These are phyloP conservation scores for Lachnellula willkommii DNA, from an alignment of 2,329 filamentous ascomycete species.

Conservation along the genomic window DNA sequence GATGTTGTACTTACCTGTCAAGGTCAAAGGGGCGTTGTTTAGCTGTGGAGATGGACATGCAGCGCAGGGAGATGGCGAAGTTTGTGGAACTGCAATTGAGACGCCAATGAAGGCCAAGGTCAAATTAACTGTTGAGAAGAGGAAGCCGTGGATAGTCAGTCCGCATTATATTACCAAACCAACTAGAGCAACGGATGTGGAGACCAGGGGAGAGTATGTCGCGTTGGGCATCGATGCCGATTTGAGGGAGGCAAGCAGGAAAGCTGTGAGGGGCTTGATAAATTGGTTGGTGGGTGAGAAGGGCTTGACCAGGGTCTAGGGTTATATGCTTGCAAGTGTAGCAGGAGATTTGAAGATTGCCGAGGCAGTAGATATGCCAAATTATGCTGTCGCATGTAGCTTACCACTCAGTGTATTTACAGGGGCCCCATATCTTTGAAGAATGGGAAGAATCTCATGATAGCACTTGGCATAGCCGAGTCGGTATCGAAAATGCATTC, in stretches of 20 bases:
- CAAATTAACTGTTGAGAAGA: constrained; percentile 44
- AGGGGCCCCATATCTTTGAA: constrained; percentile 15
- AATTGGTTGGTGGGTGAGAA: constrained; percentile 44
- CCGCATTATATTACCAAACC: constrained; percentile 43
- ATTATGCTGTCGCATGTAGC: constrained; percentile 46
- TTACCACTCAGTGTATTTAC: constrained; percentile 45
- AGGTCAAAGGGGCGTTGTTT: constrained; percentile 45
- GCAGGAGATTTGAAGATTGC: constrained; percentile 46
- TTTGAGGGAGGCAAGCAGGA: constrained; percentile 43
- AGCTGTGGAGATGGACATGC: constrained; percentile 51
- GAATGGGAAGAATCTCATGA: too few relatives aligned
- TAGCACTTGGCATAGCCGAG: too few relatives aligned
- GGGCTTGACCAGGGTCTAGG: constrained; percentile 41
- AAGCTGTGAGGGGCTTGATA: constrained; percentile 44
- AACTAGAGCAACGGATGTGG: constrained; percentile 23
- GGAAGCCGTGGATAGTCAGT: constrained; percentile 40
- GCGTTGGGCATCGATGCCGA: constrained; percentile 44
- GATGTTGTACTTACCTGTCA: constrained; percentile 44
- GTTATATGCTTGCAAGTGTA: constrained; percentile 49
- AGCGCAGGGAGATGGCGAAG: constrained; percentile 50
- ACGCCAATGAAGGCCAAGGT: constrained; percentile 46
- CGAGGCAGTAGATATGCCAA: constrained; percentile 50
- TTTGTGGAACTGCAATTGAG: constrained; percentile 53
- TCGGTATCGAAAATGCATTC: not conserved
- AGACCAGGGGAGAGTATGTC: constrained; percentile 40